A percentile compares a stretch with the other conserved stretches of the same genome.
Evolutionary conservation across 371 early-diverging fungal genomes (phyloP).

Genomic region (Mucor mucedo): DNA sequence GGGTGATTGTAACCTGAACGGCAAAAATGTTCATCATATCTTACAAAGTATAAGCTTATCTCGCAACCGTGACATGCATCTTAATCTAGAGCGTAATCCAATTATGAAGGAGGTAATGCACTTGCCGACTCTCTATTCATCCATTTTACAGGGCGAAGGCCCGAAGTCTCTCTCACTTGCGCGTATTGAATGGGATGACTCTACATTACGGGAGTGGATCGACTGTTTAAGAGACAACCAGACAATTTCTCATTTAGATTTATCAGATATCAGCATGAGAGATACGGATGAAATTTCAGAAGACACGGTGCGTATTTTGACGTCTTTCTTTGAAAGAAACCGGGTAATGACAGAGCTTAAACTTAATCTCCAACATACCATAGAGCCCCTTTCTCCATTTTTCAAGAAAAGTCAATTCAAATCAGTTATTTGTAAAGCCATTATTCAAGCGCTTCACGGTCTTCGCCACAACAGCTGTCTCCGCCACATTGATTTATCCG

Average conservation of each 20-base stretch:
- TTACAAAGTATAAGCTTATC: conserved; percentile 36
- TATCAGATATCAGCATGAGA: conserved; percentile 35
- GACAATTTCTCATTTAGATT: conserved; percentile 26
- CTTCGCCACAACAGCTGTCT: conserved; percentile 32
- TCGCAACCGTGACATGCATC: conserved; percentile 35
- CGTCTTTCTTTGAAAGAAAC: conserved; percentile 47
- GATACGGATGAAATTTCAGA: conserved; percentile 29
- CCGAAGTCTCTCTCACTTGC: conserved; percentile 42
- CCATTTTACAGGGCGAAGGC: conserved; percentile 42
- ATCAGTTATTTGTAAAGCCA: conserved; percentile 22
- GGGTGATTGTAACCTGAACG: conserved; percentile 37
- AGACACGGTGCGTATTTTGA: conserved; percentile 41
- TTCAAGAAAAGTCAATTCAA: background rate
- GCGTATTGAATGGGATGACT: conserved; percentile 49
- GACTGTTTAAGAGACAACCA: conserved; percentile 45
- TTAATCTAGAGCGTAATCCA: conserved; percentile 40
- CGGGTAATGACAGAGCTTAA: conserved; percentile 28
- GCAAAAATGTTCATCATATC: conserved; percentile 35
- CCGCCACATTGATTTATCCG: conserved; percentile 36
- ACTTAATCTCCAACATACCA: conserved; percentile 11
- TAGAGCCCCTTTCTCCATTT: background rate
- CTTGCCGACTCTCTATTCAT: conserved; percentile 42
- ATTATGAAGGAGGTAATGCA: conserved; percentile 42
- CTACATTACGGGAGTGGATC: conserved; percentile 42
- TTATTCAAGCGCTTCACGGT: conserved; percentile 32